Evolutionary conservation across 306 rosid species (phyloP), one percentile per base, ranked within the genome.

Genomic region (Adenanthera pavonina): DNA sequence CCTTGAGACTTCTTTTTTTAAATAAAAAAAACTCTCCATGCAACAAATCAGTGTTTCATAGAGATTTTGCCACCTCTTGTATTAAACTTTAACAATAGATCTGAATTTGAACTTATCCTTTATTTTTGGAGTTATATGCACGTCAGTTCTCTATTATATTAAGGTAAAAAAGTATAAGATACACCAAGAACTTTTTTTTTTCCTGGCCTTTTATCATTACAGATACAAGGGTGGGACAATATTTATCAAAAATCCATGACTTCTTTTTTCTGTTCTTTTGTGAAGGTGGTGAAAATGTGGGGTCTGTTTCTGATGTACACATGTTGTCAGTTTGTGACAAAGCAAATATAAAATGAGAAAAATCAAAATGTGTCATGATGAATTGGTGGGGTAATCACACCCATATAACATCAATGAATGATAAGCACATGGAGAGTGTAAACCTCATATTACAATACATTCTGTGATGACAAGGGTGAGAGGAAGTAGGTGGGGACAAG

Each of bases 371-470:
- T 25, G 49, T 20, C 14, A 69, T 19, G 15, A 69, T 44, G 74
- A 69, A 9, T 4, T 20, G 56, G 56, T 69, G 74, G 74, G 74
- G 53, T 20, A n/a, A 41, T 13, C 34, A 68, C 49, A 62, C 43
- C 69, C 69, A 67, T 40, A 67, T 68, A 68, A 41, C 49, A 68
- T 19, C 52, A 69, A 41, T 43, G 49, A 46, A 44, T 69, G 74
- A 69, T 10, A 46, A 44, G 74, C 74, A 69, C 74, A 69, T 69
- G 74, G 56, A 69, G 56, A 43, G 74, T 69, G 54, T 66, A 38
- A 66, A 16, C 48, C 48, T 66, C 71, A 66, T 16, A 66, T 66
- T 66, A 17, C 48, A 66, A 38, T 30, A 66, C 71, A 66, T 66
- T 16, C 47, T 69, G 73, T 68, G 52, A 68, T 68, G 51, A 43